Evolutionary conservation across 2,329 filamentous ascomycete species (phyloP).

Genomic region (Arachnopeziza araneosa): DNA sequence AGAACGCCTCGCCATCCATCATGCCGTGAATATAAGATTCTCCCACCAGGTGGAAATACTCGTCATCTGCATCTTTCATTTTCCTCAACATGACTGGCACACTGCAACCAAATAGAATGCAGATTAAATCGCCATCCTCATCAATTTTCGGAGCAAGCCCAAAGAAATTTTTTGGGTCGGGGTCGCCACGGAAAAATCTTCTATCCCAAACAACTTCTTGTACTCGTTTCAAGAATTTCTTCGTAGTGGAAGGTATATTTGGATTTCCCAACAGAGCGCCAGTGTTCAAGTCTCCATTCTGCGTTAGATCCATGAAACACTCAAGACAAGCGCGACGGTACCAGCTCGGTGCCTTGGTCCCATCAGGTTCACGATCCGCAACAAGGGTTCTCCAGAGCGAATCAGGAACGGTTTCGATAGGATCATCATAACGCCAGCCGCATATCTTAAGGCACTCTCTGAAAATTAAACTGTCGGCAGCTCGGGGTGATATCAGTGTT

Average conservation of each 20-base stretch:
- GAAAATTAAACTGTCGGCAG: neutral
- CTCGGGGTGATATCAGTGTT: neutral
- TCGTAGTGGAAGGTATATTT: neutral
- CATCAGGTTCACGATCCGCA: neutral
- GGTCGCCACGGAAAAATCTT: constrained; percentile 5
- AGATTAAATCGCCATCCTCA: constrained; percentile 11
- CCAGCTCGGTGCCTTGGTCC: neutral
- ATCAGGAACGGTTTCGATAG: neutral
- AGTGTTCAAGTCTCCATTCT: neutral
- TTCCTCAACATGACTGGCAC: constrained; percentile 16
- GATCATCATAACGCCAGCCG: neutral
- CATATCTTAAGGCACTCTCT: neutral
- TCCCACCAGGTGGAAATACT: constrained; percentile 9
- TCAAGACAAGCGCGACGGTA: neutral
- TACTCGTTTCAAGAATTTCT: neutral
- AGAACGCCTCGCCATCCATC: constrained; percentile 12
- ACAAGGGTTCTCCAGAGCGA: neutral
- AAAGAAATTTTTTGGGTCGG: neutral
- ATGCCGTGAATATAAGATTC: constrained; percentile 18
- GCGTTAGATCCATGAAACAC: neutral
- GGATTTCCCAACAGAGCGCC: neutral
- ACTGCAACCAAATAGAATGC: constrained; percentile 16
- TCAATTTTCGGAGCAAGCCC: constrained; percentile 5
- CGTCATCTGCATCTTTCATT: neutral
- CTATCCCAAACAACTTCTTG: neutral